Base-by-base conservation (phyloP, 345 rosid genomes). In the Salix brachista region DNA sequence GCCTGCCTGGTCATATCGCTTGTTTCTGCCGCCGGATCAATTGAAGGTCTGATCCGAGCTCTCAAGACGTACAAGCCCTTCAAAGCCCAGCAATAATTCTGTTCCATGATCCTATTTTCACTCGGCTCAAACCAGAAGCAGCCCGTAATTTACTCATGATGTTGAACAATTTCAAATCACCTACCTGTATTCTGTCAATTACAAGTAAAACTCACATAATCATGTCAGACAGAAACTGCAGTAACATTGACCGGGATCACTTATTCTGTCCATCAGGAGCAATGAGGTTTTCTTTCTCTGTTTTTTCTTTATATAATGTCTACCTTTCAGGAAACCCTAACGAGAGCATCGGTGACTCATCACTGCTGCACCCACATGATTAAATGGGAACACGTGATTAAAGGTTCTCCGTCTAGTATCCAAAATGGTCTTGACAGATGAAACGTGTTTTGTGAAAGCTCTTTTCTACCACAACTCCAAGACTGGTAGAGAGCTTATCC, bases 1-100 rank as follows among this genome's bases (percentile, higher is more conserved):
- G 74, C 79, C 25, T 91, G 97, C 83, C 79, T 93, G 70, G n/a
- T 81, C 4, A 91, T 91, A 2, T 90, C 97, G 2, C 74, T 81
- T 21, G 67, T 93, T 19, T 96, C 96, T 0, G 94, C 90, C 0
- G 85, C 83, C n/a, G 98, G 97, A 41, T 90, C 98, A n/a, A 30
- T 95, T 67, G 84, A 89, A 72, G 97, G 98, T 58, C 79, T 95
- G 68, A 30, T 83, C 41, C 76, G 74, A 5, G 84, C 86, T 69
- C 85, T 95, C 79, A 86, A 80, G 88, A 32, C 81, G 14, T 95
- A 86, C 77, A 88, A 87, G 90, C 97, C 99, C 18, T 95, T 95
- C 85, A 64, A 82, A 68, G 11, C 68, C 17, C 66, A 41, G 23
- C 34, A 71, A 48, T 67, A 58, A 70, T 36, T 0, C 12, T 52